Base-by-base conservation (phyloP, 306 rosid species). In the Rubus idaeus region DNA sequence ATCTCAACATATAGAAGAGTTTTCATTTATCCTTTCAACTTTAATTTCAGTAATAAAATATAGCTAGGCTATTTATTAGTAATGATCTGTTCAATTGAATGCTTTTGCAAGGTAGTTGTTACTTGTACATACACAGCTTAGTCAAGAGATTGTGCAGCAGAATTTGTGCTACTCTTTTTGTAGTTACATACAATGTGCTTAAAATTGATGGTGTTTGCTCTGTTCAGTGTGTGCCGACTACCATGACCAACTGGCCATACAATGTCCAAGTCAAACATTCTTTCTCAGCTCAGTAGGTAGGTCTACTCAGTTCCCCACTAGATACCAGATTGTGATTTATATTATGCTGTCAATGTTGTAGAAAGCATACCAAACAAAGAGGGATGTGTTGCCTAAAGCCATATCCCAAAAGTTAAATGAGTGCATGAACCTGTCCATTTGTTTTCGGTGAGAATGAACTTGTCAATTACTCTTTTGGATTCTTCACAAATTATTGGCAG, bases 371-470 rank as follows among this genome's bases (percentile, higher is more conserved):
- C 67, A 61, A 23, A 60, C 40, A 60, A 52, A 52, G 45, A 3
- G 18, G 20, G 20, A 30, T 30, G 47, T 12, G 37, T 4, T 26
- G 60, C 46, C 4, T 30, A 71, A 18, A 51, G 16, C 74, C n/a
- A 71, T n/a, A 37, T 52, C 9, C 74, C 67, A 49, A 70, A 53
- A 14, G 56, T 2, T 46, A 40, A 5, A 52, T 70, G 49, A 42
- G 63, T 62, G 42, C 74, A 75, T 70, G 73, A 60, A 70, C 75
- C 40, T 47, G 51, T 69, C 77, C 51, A 68, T 49, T 37, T 21
- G 3, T 23, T 58, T 23, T 58, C 16, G 16, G 42, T 62, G 42
- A 26, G 44, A 30, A 12, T 30, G 67, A 30, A 61, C 37, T 14
- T 30, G n/a, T 26, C 7, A 14, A 12, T 26, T 26, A 61, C 62